Conservation (phyloP, 495 filamentous ascomycete species). For the Penicillium argentinense region DNA sequence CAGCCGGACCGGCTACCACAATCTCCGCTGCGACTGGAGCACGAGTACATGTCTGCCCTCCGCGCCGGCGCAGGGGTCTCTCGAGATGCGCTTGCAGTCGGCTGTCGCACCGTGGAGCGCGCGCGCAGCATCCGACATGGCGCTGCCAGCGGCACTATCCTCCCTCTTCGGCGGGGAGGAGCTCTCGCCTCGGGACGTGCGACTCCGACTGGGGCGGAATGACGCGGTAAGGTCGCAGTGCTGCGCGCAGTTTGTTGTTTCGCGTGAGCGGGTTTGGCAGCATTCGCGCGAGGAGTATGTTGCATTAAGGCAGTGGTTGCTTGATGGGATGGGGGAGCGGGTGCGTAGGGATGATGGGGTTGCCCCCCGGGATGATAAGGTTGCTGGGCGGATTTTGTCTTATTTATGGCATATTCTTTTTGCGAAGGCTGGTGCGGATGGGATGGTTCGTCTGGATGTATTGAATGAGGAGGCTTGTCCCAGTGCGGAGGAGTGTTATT, state of each 20-base stretch:
- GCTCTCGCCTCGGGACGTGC: neutral
- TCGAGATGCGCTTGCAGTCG: conserved; percentile 39
- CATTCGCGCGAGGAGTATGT: conserved; percentile 41
- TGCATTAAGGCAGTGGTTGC: conserved; percentile 44
- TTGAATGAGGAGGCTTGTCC: conserved; percentile 41
- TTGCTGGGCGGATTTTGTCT: conserved; percentile 41
- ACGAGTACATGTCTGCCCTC: conserved; percentile 34
- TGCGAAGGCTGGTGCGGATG: conserved; percentile 21
- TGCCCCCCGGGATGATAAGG: conserved; percentile 37
- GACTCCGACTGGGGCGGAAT: conserved; percentile 31
- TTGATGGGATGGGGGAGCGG: conserved; percentile 26
- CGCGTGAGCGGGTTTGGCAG: conserved; percentile 32
- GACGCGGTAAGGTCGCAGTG: conserved; percentile 43
- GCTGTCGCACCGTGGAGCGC: conserved; percentile 39
- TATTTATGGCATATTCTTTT: conserved; percentile 49
- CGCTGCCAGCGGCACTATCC: conserved; percentile 30
- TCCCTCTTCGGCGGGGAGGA: conserved; percentile 32
- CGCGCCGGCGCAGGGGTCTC: conserved; percentile 34
- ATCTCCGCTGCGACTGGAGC: conserved; percentile 49
- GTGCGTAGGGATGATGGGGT: conserved; percentile 7
- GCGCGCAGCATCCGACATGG: conserved; percentile 38
- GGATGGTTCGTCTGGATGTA: conserved; percentile 43
- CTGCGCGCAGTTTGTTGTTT: conserved; percentile 48
- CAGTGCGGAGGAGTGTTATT: conserved; percentile 42
- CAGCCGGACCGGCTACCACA: conserved; percentile 38